Evolutionary conservation across 2,329 filamentous ascomycete genomes (phyloP).

Genomic region (Hymenoscyphus salicellus): DNA sequence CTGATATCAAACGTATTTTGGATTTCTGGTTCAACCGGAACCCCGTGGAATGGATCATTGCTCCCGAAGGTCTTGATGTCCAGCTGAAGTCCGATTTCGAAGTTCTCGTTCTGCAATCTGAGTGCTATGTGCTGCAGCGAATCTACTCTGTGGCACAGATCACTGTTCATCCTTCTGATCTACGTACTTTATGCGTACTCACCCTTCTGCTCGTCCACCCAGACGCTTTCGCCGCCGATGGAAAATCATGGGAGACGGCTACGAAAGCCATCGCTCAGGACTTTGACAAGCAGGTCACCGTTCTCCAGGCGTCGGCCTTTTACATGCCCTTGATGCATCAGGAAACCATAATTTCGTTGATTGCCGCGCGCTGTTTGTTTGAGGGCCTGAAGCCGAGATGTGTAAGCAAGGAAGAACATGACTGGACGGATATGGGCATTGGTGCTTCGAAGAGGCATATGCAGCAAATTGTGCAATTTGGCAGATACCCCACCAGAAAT

Average conservation of each 20-base stretch:
- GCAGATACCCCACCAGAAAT: slow-evolving; percentile 24
- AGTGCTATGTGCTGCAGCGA: too few relatives aligned
- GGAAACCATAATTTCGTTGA: slow-evolving; percentile 4
- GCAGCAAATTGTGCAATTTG: slow-evolving; percentile 18
- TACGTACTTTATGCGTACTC: too few relatives aligned
- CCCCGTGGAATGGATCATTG: slow-evolving; percentile 9
- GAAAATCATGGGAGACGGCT: slow-evolving; percentile 6
- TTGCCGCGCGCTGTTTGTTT: not conserved
- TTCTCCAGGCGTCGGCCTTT: slow-evolving; percentile 4
- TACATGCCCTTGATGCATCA: slow-evolving; percentile 7
- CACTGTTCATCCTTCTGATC: too few relatives aligned
- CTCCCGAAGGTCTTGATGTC: slow-evolving; percentile 6
- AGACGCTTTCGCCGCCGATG: slow-evolving; percentile 26
- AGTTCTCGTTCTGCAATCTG: slow-evolving; percentile 9
- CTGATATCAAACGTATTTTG: slow-evolving; percentile 3
- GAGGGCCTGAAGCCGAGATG: slow-evolving; percentile 4
- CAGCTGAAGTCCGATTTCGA: slow-evolving; percentile 10
- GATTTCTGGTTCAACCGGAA: slow-evolving; percentile 13
- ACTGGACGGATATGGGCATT: slow-evolving; percentile 5
- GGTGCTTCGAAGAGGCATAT: slow-evolving; percentile 10
- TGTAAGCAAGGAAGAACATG: not conserved
- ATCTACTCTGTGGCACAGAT: too few relatives aligned
- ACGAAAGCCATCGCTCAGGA: slow-evolving; percentile 7
- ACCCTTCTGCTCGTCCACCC: slow-evolving; percentile 37
- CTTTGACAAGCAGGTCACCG: slow-evolving; percentile 6